phyloP scores from a whole-genome alignment of 2,329 filamentous ascomycete species.

The Coleophoma eucalyptorum region DNA sequence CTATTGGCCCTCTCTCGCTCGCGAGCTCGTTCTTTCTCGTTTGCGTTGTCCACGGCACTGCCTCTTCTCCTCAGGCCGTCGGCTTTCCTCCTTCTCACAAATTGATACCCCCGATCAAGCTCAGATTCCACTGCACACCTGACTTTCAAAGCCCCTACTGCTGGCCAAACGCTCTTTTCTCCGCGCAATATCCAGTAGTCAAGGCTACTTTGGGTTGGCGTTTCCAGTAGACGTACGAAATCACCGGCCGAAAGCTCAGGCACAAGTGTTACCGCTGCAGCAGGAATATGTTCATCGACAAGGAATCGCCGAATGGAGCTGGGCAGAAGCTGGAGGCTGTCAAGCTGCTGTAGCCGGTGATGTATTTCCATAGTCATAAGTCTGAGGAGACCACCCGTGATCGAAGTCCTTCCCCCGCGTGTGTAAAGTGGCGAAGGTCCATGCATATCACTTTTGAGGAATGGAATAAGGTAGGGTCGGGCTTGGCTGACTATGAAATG shows the following conservation, averaged over 20 bases:
- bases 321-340: slow-evolving; percentile 71
- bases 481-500: slow-evolving; percentile 95
- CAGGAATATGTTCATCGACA: slow-evolving; percentile 78
- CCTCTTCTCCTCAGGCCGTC: slow-evolving; percentile 26
- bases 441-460: slow-evolving; percentile 77
- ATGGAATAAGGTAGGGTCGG: slow-evolving; percentile 82
- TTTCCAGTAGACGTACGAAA: slow-evolving; percentile 77
- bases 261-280: slow-evolving; percentile 74
- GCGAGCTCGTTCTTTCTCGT: slow-evolving; percentile 17
- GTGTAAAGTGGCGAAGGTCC: slow-evolving; percentile 62
- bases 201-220: slow-evolving; percentile 70
- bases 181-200: slow-evolving; percentile 84
- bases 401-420: slow-evolving; percentile 52
- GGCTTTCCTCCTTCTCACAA: slow-evolving; percentile 55
- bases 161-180: slow-evolving; percentile 88
- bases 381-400: slow-evolving; percentile 56
- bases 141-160: slow-evolving; percentile 75
- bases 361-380: slow-evolving; percentile 74
- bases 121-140: slow-evolving; percentile 84
- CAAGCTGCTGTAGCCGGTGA: slow-evolving; percentile 77
- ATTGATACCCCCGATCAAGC: slow-evolving; percentile 79
- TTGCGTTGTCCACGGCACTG: slow-evolving; percentile 23
- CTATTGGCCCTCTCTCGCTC: slow-evolving; percentile 24
- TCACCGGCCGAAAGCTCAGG: slow-evolving; percentile 72
- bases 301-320: slow-evolving; percentile 68